Conservation (phyloP, 2,329 filamentous ascomycete species). For the Fusarium sp. region DNA sequence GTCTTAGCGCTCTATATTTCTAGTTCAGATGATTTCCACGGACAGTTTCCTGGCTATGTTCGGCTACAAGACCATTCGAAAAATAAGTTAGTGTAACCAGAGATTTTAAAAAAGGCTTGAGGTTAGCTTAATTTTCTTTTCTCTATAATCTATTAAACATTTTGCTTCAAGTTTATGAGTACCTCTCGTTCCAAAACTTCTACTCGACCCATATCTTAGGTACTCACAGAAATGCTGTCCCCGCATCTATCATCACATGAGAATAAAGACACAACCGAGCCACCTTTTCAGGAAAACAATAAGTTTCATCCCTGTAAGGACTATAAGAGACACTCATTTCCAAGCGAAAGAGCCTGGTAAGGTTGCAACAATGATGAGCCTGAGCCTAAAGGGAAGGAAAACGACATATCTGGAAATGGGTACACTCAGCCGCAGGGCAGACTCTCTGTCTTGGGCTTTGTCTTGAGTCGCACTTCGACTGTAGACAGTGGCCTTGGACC, state of each 20-base stretch:
- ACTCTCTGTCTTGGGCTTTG: background rate
- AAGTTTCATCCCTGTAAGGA: background rate
- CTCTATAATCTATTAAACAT: background rate
- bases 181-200: background rate
- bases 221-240: background rate
- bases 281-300: background rate
- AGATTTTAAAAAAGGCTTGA: background rate
- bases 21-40: background rate
- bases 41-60: background rate
- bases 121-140: background rate
- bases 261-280: background rate
- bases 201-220: background rate
- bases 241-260: background rate
- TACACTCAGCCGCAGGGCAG: background rate
- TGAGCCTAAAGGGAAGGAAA: background rate
- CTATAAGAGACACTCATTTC: background rate
- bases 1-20: background rate
- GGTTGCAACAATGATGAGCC: background rate
- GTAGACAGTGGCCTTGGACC: background rate
- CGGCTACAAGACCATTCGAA: background rate
- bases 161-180: background rate
- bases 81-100: background rate
- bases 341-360: background rate
- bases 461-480: background rate
- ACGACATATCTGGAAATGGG: background rate